Percentiles rank a stretch among this genome's conserved stretches.
Conservation (phyloP, 139 green algal genomes). For the Zygnema circumcarinatum region DNA sequence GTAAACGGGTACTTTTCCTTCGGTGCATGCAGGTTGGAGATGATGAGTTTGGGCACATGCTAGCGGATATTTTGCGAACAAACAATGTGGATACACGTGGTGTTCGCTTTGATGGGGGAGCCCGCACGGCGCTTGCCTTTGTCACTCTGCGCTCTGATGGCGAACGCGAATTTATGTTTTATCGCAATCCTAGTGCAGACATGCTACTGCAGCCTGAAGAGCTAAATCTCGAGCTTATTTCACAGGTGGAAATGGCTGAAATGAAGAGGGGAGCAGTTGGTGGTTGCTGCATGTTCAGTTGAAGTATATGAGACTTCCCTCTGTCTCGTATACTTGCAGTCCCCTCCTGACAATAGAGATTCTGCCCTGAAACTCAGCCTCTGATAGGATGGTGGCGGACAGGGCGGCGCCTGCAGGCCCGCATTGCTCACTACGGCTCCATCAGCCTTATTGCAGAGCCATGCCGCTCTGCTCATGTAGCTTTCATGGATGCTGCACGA, state of each 20-base stretch:
- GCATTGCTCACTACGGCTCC: constrained; percentile 56
- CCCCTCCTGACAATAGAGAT: not conserved
- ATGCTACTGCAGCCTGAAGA: constrained; percentile 54
- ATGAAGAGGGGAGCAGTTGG: too few relatives aligned
- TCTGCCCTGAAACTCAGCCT: not conserved
- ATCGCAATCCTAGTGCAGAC: constrained; percentile 58
- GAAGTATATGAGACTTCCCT: too few relatives aligned
- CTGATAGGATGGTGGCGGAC: not conserved
- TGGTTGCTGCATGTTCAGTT: too few relatives aligned
- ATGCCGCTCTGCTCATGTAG: constrained; percentile 51
- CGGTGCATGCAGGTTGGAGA: constrained; percentile 47
- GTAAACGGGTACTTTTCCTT: not conserved
- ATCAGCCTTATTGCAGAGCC: constrained; percentile 58
- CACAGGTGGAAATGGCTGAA: constrained; percentile 29
- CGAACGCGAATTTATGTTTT: constrained; percentile 62
- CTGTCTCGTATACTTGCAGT: too few relatives aligned
- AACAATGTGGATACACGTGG: constrained; percentile 41
- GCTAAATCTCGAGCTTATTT: constrained; percentile 42
- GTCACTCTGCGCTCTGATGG: constrained; percentile 44
- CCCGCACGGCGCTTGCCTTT: constrained; percentile 56
- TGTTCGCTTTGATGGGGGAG: constrained; percentile 48
- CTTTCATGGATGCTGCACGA: constrained; percentile 19
- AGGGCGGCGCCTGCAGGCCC: too few relatives aligned
- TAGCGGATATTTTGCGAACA: constrained; percentile 39
- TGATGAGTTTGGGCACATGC: constrained; percentile 59